These are phyloP conservation scores for Camellia lanceoleosa DNA, from an alignment of 148 eudicot genomes.

Conservation along the genomic window DNA sequence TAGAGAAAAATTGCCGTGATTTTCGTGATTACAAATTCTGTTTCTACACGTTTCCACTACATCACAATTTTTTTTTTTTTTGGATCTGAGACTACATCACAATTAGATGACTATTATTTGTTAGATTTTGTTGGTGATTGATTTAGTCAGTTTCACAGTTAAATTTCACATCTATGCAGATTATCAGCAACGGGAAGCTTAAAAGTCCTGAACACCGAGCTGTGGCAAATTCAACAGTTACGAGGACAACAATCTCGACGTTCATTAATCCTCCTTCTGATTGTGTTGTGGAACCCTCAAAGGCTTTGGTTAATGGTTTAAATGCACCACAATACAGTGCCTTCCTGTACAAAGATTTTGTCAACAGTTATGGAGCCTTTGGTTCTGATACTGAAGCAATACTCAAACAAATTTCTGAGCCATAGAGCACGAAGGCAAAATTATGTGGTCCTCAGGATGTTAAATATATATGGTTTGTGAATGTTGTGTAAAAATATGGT, in stretches of 20 bases:
- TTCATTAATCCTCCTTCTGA: slow-evolving; percentile 30
- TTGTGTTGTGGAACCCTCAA: slow-evolving; percentile 34
- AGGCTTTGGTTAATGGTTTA: slow-evolving; percentile 22
- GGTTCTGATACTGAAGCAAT: slow-evolving; percentile 22
- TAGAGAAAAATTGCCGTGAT: too few relatives aligned
- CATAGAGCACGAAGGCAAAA: not conserved
- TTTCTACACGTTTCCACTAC: too few relatives aligned
- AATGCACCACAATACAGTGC: slow-evolving; percentile 27
- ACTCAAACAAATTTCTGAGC: slow-evolving; percentile 14
- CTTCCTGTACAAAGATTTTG: slow-evolving; percentile 32
- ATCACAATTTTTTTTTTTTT: too few relatives aligned
- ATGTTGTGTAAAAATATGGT: too few relatives aligned
- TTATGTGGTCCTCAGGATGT: too few relatives aligned
- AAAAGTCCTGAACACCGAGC: slow-evolving; percentile 39
- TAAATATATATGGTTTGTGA: too few relatives aligned
- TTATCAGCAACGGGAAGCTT: slow-evolving; percentile 41
- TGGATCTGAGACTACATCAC: too few relatives aligned
- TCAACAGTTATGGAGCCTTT: slow-evolving; percentile 8
- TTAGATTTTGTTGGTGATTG: too few relatives aligned
- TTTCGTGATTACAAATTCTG: too few relatives aligned
- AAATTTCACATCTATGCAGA: slow-evolving; percentile 7
- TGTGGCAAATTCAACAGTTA: slow-evolving; percentile 31
- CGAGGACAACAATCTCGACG: slow-evolving; percentile 30
- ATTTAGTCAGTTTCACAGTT: too few relatives aligned
- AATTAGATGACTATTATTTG: too few relatives aligned